Evolutionary conservation across 2,329 filamentous ascomycete genomes (phyloP).

Genomic region (Cytospora mali): DNA sequence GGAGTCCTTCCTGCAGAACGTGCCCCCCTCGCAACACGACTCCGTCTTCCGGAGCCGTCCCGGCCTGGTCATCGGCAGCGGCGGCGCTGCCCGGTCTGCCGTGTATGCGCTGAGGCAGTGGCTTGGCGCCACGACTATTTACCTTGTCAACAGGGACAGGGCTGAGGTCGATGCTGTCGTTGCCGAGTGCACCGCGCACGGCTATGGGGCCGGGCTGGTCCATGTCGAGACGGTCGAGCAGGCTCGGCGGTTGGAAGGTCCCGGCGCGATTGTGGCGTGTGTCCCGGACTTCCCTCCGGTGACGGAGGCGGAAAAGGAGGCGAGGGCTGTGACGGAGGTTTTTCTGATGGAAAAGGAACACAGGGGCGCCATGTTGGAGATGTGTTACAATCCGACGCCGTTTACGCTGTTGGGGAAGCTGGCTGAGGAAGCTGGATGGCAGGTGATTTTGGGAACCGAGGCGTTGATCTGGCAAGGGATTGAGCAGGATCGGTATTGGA

Average conservation of each 20-base stretch:
- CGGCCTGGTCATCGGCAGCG: slow-evolving; percentile 75
- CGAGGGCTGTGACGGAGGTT: slow-evolving; percentile 57
- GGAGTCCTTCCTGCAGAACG: slow-evolving; percentile 67
- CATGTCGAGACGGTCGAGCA: slow-evolving; percentile 65
- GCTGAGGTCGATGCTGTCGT: slow-evolving; percentile 69
- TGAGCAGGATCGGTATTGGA: slow-evolving; percentile 70
- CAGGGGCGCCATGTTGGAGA: slow-evolving; percentile 74
- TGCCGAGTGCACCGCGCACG: slow-evolving; percentile 60
- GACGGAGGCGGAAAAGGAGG: slow-evolving; percentile 62
- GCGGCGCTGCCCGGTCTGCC: slow-evolving; percentile 76
- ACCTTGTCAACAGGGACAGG: slow-evolving; percentile 75
- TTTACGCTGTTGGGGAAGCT: slow-evolving; percentile 68
- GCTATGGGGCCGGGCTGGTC: slow-evolving; percentile 61
- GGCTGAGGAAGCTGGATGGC: slow-evolving; percentile 65
- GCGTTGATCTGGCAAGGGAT: slow-evolving; percentile 77
- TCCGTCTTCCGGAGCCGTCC: slow-evolving; percentile 59
- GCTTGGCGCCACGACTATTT: slow-evolving; percentile 69
- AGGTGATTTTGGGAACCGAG: slow-evolving; percentile 75
- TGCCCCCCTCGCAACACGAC: slow-evolving; percentile 45
- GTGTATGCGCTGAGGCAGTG: slow-evolving; percentile 74
- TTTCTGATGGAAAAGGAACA: slow-evolving; percentile 47
- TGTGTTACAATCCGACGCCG: slow-evolving; percentile 79
- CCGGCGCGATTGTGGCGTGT: slow-evolving; percentile 71
- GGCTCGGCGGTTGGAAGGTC: slow-evolving; percentile 58
- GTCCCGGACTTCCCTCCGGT: slow-evolving; percentile 76